Evolutionary conservation across 805 yeast genomes (phyloP).

Genomic region (Teunomyces kruisii): DNA sequence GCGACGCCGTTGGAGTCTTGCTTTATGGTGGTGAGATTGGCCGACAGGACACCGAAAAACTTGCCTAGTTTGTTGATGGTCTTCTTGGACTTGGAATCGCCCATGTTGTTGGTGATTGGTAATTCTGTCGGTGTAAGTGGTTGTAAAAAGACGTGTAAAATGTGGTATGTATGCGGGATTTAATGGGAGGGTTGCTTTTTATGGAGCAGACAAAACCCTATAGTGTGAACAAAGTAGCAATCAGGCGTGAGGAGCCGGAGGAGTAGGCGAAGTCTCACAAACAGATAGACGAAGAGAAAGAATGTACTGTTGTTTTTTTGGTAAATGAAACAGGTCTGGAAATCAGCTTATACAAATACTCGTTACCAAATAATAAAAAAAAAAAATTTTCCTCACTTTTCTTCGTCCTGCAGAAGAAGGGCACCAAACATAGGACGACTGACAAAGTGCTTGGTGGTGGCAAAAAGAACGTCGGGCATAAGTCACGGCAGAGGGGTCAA

Average conservation of each 20-base stretch:
- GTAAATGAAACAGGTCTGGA: neutral
- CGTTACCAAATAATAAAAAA: neutral
- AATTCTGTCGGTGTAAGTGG: neutral
- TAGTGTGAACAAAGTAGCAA: too few species aligned
- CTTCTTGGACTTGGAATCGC: constrained; percentile 22
- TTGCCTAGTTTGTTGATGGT: constrained; percentile 24
- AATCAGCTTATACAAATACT: neutral
- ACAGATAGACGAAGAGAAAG: neutral
- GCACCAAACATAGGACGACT: neutral
- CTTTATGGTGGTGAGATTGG: constrained; percentile 3
- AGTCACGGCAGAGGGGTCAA: too few species aligned
- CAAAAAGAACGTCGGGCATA: neutral
- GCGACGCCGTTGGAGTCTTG: neutral
- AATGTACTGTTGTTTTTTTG: neutral
- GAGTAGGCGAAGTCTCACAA: too few species aligned
- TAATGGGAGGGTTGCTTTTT: neutral
- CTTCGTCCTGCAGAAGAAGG: neutral
- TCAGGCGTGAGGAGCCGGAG: neutral
- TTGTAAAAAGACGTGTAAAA: neutral
- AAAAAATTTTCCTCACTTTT: neutral
- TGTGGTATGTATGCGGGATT: neutral
- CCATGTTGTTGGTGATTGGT: constrained; percentile 11
- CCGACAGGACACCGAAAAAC: constrained; percentile 24
- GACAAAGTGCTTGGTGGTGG: neutral
- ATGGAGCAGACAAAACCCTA: neutral